These are phyloP conservation scores for Pseudotsuga menziesii DNA, from an alignment of 75 land plant species.

Conservation along the genomic window DNA sequence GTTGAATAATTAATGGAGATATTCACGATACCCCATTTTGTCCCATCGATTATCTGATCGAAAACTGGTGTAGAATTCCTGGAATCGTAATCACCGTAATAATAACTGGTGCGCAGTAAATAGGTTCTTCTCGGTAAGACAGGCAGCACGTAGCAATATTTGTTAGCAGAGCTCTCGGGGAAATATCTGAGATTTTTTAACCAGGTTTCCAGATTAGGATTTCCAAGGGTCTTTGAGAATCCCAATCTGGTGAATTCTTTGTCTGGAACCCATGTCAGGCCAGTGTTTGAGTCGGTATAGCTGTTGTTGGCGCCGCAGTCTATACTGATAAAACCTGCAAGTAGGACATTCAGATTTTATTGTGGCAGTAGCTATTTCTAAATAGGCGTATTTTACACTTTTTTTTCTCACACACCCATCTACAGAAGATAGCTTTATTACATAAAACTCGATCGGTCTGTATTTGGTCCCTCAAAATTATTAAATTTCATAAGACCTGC, in stretches of 20 bases:
- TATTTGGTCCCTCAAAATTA: too few species aligned
- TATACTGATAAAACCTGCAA: constrained; percentile 40
- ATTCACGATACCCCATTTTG: constrained; percentile 46
- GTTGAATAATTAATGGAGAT: constrained; percentile 33
- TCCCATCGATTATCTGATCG: constrained; percentile 58
- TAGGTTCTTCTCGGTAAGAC: constrained; percentile 35
- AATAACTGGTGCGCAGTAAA: constrained; percentile 50
- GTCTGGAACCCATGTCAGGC: constrained; percentile 39
- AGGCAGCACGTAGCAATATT: constrained; percentile 56
- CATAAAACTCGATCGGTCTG: too few species aligned
- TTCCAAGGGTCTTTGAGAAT: constrained; percentile 14
- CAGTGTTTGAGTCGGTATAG: constrained; percentile 3
- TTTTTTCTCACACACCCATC: too few species aligned
- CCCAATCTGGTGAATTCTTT: constrained; percentile 37
- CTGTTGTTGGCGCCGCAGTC: constrained; percentile 43
- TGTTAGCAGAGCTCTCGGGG: constrained; percentile 28
- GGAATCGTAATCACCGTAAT: constrained; percentile 61
- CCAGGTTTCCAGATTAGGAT: constrained; percentile 2
- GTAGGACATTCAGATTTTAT: too few species aligned
- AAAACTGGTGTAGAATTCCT: constrained; percentile 55
- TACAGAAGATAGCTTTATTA: too few species aligned
- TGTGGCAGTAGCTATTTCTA: too few species aligned
- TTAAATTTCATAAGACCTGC: too few species aligned
- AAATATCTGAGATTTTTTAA: constrained; percentile 54
- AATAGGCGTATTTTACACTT: too few species aligned